Base-by-base conservation (phyloP, 306 rosid species). In the Ormosia semicastrata region DNA sequence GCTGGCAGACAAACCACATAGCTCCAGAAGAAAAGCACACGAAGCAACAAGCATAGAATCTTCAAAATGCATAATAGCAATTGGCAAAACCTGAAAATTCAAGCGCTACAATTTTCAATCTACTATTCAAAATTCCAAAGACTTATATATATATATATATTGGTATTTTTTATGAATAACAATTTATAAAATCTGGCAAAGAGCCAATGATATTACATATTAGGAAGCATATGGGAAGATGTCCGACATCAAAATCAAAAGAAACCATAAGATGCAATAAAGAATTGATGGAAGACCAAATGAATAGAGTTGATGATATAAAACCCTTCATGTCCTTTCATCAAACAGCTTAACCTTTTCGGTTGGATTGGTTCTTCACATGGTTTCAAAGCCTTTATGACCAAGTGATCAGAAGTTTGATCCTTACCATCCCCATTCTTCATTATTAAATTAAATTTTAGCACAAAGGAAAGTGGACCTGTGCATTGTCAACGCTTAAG, bases 61-160 rank as follows among this genome's bases (percentile, higher is more conserved):
- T 88, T 95, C 99, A 86, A 90, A 95, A 90, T 93, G 94, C 87
- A 87, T 83, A 83, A 93, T 87, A 83, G 97, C 97, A 80, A 89
- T 87, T 54, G 97, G 97, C 64, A 90, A 75, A 77, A 95, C 93
- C 99, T 95, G 95, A 79, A 84, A 83, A 85, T 58, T 69, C 75
- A 76, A 83, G 68, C 56, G 34, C 37, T 34, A 54, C 8, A 74
- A 9, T 37, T 56, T 67, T 81, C 81, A 70, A 56, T 71, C 9
- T 53, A 81, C 62, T 53, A 34, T 56, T 57, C 59, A 71, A 87
- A 67, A 83, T 33, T 64, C 24, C 54, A 49, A 49, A 49, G 15
- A 24, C 0, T 24, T 24, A 24, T 24, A 24, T 24, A 24, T 24
- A 24, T 24, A 24, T 24, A 24, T 24, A 24, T 24, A 24, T 17